A percentile compares a stretch with the other conserved stretches of the same genome.
Conservation (phyloP, 441 rosid species). For the Erodium moschatum region DNA sequence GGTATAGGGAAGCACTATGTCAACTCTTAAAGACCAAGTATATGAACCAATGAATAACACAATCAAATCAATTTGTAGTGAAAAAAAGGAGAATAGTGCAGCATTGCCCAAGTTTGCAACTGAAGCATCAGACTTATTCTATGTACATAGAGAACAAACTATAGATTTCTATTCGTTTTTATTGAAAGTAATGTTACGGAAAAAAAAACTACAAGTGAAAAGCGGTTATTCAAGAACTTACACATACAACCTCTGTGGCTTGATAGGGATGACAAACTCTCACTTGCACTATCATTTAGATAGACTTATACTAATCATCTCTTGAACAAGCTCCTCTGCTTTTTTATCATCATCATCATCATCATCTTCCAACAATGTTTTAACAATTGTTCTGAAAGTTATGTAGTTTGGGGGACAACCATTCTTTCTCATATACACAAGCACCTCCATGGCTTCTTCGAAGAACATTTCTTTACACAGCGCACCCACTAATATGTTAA, state of each 20-base stretch:
- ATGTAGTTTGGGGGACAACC: neutral
- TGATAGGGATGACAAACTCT: neutral
- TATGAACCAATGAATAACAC: neutral
- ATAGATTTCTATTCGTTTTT: neutral
- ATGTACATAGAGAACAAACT: neutral
- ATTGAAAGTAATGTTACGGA: neutral
- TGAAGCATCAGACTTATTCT: too few relatives aligned
- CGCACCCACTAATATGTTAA: neutral
- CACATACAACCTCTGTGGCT: neutral
- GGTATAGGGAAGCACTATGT: neutral
- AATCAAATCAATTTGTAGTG: neutral
- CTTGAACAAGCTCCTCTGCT: neutral
- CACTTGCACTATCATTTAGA: neutral
- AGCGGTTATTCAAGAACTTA: neutral
- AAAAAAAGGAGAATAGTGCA: too few relatives aligned
- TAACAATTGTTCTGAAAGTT: neutral
- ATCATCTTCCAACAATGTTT: neutral
- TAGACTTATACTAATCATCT: neutral
- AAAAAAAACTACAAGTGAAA: neutral
- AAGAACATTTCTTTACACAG: neutral
- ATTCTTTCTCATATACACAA: neutral
- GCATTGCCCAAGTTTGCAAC: too few relatives aligned
- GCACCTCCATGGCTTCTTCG: neutral
- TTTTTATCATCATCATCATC: neutral
- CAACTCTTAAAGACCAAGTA: neutral